A percentile compares a stretch with the other conserved stretches of the same genome.
These are phyloP conservation scores for Daldinia eschscholtzii DNA, from an alignment of 2,329 filamentous ascomycete genomes.

Conservation along the genomic window DNA sequence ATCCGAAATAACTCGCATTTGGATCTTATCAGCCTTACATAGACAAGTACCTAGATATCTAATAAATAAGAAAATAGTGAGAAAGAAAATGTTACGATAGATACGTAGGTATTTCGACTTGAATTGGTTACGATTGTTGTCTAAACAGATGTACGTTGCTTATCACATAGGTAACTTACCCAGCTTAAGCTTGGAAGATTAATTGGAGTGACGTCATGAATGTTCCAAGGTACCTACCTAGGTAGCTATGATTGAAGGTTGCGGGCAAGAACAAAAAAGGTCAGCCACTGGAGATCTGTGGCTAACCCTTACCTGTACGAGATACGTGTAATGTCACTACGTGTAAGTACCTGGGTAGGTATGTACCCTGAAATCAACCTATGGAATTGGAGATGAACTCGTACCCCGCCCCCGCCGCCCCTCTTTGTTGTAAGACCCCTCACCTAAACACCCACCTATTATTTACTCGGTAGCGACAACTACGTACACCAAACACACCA, in stretches of 20 bases:
- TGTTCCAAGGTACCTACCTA: no score
- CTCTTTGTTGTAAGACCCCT: constrained; percentile 9
- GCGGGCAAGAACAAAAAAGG: not conserved
- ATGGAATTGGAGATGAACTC: not conserved
- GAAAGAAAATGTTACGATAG: not conserved
- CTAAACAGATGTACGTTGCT: not conserved
- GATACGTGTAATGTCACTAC: not conserved
- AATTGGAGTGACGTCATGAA: not conserved
- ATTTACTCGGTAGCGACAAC: not conserved
- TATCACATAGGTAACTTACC: no score
- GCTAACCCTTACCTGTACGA: not conserved
- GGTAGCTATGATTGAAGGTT: not conserved
- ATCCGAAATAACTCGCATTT: not conserved
- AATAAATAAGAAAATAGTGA: not conserved
- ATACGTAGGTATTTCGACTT: not conserved
- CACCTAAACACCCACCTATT: not conserved
- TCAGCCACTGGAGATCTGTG: constrained; percentile 3
- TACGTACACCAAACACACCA: not conserved
- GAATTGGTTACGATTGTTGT: not conserved
- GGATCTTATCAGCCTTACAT: not conserved
- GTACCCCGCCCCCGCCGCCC: constrained; percentile 14
- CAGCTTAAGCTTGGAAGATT: not conserved
- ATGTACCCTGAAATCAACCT: not conserved
- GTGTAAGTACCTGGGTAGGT: not conserved
- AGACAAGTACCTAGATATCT: not conserved